Evolutionary conservation across 768 basidiomycete species (phyloP).

Genomic region (Artomyces pyxidatus): DNA sequence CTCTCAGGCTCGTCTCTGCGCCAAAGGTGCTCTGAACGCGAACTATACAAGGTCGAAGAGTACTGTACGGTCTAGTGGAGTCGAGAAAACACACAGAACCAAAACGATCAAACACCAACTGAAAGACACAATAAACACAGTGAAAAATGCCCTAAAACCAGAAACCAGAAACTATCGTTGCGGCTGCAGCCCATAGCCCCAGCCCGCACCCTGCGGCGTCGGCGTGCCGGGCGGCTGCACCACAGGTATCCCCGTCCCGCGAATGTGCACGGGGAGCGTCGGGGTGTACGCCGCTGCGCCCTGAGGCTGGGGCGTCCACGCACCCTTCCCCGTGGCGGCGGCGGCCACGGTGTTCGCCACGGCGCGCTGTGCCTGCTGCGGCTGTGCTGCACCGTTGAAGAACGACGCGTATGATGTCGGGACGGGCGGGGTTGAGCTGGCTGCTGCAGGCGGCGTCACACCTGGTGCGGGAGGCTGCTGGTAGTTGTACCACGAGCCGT

Average conservation of each 20-base stretch:
- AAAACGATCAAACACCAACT: too few relatives aligned
- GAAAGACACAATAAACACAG: too few relatives aligned
- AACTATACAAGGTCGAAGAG: slow-evolving; percentile 3
- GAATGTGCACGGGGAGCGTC: slow-evolving; percentile 36
- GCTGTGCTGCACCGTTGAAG: slow-evolving; percentile 26
- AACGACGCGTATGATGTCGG: slow-evolving; percentile 35
- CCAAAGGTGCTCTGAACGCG: too few relatives aligned
- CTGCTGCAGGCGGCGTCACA: slow-evolving; percentile 38
- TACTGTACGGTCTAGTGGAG: slow-evolving; percentile 9
- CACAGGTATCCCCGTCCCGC: slow-evolving; percentile 16
- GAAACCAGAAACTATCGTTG: slow-evolving; percentile 5
- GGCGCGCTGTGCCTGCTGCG: slow-evolving; percentile 32
- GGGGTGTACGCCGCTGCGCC: slow-evolving; percentile 23
- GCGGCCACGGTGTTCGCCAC: slow-evolving; percentile 46
- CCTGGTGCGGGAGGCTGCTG: slow-evolving; percentile 28
- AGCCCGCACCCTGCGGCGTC: slow-evolving; percentile 17
- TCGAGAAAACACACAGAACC: too few relatives aligned
- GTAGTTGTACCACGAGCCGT: slow-evolving; percentile 37
- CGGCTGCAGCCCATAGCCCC: slow-evolving; percentile 11
- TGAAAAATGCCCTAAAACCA: too few relatives aligned
- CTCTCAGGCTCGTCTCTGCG: too few relatives aligned
- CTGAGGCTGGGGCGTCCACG: slow-evolving; percentile 14
- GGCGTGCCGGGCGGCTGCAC: slow-evolving; percentile 16
- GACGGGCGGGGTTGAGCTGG: slow-evolving; percentile 22
- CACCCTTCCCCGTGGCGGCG: slow-evolving; percentile 19